A percentile compares a stretch with the other conserved stretches of the same genome.
Evolutionary conservation across 306 rosid genomes (phyloP).

Genomic region (Malus domestica): ASM211411v1 NC_041805.1:6804501-6805000

Average conservation of each 20-base stretch:
- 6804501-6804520: neutral
- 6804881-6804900: slow-evolving; percentile 13
- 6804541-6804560: neutral
- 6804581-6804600: neutral
- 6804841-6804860: slow-evolving; percentile 13
- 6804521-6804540: neutral
- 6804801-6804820: neutral
- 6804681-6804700: slow-evolving; percentile 20
- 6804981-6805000: neutral
- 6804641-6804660: neutral
- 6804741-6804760: slow-evolving; percentile 23
- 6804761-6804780: slow-evolving; percentile 16
- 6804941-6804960: slow-evolving; percentile 22
- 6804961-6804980: neutral
- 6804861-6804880: neutral
- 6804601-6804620: neutral
- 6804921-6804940: slow-evolving; percentile 10
- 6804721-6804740: slow-evolving; percentile 24
- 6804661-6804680: slow-evolving; percentile 15
- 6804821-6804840: slow-evolving; percentile 17
- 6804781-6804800: slow-evolving; percentile 10
- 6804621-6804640: neutral
- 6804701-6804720: slow-evolving; percentile 18
- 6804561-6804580: neutral
- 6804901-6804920: slow-evolving; percentile 14